These are phyloP conservation scores for Taiozyma onychis DNA, from an alignment of 1,139 yeast genomes.

Conservation along the genomic window DNA sequence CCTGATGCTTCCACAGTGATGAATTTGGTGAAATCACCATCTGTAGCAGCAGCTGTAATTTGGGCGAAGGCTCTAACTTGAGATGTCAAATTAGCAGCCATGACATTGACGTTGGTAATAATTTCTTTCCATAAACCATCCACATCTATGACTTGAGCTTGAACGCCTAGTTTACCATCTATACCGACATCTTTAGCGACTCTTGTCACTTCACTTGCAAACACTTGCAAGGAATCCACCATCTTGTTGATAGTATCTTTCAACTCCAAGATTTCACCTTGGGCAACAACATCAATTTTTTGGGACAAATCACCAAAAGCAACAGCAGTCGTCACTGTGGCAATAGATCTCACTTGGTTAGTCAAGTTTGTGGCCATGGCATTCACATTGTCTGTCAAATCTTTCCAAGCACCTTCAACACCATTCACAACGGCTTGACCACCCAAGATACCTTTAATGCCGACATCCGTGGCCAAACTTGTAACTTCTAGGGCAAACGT, in stretches of 20 bases:
- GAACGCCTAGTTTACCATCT: conserved; percentile 86
- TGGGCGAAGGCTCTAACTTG: conserved; percentile 92
- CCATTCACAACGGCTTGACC: conserved; percentile 84
- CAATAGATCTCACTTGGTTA: conserved; percentile 83
- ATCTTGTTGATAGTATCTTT: conserved; percentile 75
- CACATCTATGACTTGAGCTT: conserved; percentile 84
- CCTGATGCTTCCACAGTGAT: conserved; percentile 89
- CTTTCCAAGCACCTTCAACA: conserved; percentile 88
- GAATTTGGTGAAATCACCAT: conserved; percentile 84
- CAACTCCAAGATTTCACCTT: conserved; percentile 77
- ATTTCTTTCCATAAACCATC: conserved; percentile 90
- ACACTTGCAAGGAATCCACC: conserved; percentile 85
- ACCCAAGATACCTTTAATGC: conserved; percentile 82
- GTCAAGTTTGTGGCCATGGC: conserved; percentile 89
- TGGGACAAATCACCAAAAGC: conserved; percentile 83
- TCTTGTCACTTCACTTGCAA: conserved; percentile 81
- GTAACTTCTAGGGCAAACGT: conserved; percentile 87
- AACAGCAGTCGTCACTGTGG: conserved; percentile 86
- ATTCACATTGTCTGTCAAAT: conserved; percentile 80
- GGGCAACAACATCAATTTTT: conserved; percentile 76
- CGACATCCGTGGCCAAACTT: conserved; percentile 84
- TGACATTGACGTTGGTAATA: conserved; percentile 82
- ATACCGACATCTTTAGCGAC: conserved; percentile 91
- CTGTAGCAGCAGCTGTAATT: conserved; percentile 89
- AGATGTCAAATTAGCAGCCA: conserved; percentile 86